These are phyloP conservation scores for Monilinia vaccinii-corymbosi DNA, from an alignment of 2,329 filamentous ascomycete species.

Conservation along the genomic window DNA sequence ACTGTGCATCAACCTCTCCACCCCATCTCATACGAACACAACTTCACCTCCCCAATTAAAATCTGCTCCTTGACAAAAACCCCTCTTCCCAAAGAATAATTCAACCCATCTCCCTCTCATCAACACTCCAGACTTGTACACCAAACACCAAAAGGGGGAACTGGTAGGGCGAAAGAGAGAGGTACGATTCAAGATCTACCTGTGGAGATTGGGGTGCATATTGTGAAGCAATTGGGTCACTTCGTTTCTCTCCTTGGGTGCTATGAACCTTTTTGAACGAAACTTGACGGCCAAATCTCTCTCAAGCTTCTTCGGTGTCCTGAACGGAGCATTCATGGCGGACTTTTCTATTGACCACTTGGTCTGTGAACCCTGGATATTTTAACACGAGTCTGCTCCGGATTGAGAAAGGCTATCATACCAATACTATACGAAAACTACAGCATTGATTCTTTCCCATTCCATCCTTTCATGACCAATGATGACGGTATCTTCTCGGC, in stretches of 20 bases:
- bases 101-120: too few species aligned
- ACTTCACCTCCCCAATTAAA: too few species aligned
- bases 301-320: too few species aligned
- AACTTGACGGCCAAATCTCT: too few species aligned
- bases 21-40: too few species aligned
- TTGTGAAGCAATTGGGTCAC: neutral
- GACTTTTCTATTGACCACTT: neutral
- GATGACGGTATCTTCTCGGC: neutral
- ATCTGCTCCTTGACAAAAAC: too few species aligned
- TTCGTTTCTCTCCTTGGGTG: too few species aligned
- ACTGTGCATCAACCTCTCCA: too few species aligned
- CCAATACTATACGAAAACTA: neutral
- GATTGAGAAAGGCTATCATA: neutral
- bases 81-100: too few species aligned
- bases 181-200: neutral
- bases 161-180: neutral
- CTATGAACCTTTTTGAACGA: too few species aligned
- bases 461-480: neutral
- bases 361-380: neutral
- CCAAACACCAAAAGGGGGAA: too few species aligned
- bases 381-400: neutral
- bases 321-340: neutral
- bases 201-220: neutral
- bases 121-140: too few species aligned
- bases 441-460: neutral